Percentiles rank a stretch among this genome's conserved stretches.
Conservation (phyloP, 1,139 yeast genomes). For the Taphrina confusa region DNA sequence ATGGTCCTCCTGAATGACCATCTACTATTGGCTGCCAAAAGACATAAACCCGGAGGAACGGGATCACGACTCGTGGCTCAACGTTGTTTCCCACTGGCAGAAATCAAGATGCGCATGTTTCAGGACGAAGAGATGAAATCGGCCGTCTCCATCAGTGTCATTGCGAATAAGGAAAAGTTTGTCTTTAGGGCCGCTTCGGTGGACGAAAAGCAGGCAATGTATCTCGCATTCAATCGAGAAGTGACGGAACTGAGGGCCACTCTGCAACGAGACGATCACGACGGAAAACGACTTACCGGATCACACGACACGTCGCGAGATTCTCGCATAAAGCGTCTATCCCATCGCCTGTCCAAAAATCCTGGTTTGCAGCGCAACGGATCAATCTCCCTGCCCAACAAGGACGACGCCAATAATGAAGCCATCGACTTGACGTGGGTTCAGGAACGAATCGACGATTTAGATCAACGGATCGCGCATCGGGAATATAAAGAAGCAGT, state of each 20-base stretch:
- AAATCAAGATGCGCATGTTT: constrained; percentile 57
- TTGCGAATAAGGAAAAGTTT: constrained; percentile 50
- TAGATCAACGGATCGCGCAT: constrained; percentile 67
- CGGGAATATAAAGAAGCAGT: constrained; percentile 60
- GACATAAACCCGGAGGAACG: constrained; percentile 46
- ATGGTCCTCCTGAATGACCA: constrained; percentile 77
- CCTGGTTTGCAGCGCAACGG: constrained; percentile 51
- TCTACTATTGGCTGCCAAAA: constrained; percentile 67
- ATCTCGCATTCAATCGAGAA: constrained; percentile 38
- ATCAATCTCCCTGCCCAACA: constrained; percentile 50
- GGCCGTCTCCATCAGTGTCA: constrained; percentile 16
- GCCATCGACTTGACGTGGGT: constrained; percentile 43
- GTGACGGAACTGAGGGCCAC: constrained; percentile 34
- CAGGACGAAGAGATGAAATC: constrained; percentile 24
- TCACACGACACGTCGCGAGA: constrained; percentile 11
- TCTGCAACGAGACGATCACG: not conserved
- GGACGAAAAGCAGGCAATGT: constrained; percentile 58
- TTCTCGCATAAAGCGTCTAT: constrained; percentile 19
- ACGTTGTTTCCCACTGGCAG: constrained; percentile 76
- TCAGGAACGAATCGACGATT: constrained; percentile 62
- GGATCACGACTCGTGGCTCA: constrained; percentile 59
- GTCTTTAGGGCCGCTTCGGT: constrained; percentile 66
- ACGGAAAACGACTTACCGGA: constrained; percentile 1
- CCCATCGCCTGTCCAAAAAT: constrained; percentile 24
- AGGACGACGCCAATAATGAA: constrained; percentile 9